phyloP scores from a whole-genome alignment of 805 yeast genomes.

The Komagataella ulmi region DNA sequence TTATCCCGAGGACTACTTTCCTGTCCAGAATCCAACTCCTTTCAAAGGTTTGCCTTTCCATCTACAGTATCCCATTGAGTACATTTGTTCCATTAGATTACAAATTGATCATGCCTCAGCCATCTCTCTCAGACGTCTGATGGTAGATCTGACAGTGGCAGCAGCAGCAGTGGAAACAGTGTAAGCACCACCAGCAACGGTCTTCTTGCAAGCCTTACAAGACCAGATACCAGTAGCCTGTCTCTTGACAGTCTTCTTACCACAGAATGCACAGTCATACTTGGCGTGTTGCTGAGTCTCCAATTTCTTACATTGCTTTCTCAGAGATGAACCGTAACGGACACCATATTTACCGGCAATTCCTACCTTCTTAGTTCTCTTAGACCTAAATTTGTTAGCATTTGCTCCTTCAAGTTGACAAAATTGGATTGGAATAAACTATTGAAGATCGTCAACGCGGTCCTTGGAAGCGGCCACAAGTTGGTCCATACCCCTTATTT shows the following conservation, averaged over 20 bases:
- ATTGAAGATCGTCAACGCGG: not conserved
- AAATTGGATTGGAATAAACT: not conserved
- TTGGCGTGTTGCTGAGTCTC: constrained; percentile 98
- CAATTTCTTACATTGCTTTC: constrained; percentile 99
- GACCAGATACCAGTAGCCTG: constrained; percentile 98
- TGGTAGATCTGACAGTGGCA: constrained; percentile 99
- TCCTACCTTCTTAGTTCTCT: constrained; percentile 99
- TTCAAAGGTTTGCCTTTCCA: too few species aligned
- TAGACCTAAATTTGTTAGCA: constrained; percentile 72
- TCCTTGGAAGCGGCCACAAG: not conserved
- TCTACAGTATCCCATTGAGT: not conserved
- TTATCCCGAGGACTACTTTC: not conserved
- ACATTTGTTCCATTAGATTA: not conserved
- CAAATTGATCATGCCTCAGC: constrained; percentile 81
- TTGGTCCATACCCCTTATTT: not conserved
- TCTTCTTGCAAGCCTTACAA: constrained; percentile 89
- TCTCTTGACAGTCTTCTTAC: constrained; percentile 97
- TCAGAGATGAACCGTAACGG: constrained; percentile 99
- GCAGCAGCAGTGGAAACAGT: constrained; percentile 99
- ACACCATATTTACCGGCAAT: constrained; percentile 99
- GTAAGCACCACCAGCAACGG: constrained; percentile 99
- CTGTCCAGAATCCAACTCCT: not conserved
- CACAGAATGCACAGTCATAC: constrained; percentile 99
- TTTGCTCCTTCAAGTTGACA: not conserved
- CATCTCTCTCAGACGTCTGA: constrained; percentile 99